A percentile compares a stretch with the other conserved stretches of the same genome.
Evolutionary conservation across 2,329 filamentous ascomycete species (phyloP).

Genomic region (Fusarium sp.): DNA sequence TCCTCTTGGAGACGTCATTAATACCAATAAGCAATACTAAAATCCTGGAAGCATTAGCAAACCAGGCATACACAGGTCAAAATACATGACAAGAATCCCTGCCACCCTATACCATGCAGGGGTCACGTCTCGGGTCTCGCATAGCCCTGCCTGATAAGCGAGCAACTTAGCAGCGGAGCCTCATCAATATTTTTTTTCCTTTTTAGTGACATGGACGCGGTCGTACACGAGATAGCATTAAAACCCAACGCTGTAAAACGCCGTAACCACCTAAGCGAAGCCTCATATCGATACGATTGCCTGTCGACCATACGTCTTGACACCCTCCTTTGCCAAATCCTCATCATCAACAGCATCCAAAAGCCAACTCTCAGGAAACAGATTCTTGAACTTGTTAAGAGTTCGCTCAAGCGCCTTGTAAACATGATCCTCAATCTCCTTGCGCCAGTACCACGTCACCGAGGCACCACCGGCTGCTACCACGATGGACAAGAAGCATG

Average conservation of each 20-base stretch:
- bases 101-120: not conserved
- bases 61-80: not conserved
- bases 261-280: not conserved
- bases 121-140: not conserved
- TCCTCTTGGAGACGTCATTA: not conserved
- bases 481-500: constrained; percentile 41
- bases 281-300: not conserved
- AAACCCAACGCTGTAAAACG: too few relatives aligned
- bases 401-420: too few relatives aligned
- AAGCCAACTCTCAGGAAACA: constrained; percentile 18
- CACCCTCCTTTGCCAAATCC: constrained; percentile 22
- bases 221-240: too few relatives aligned
- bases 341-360: constrained; percentile 30
- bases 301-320: constrained; percentile 14
- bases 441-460: constrained; percentile 19
- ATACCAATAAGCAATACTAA: not conserved
- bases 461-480: constrained; percentile 23
- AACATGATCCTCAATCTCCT: constrained; percentile 10
- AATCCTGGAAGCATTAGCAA: not conserved
- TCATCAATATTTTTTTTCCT: not conserved
- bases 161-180: not conserved
- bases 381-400: not conserved
- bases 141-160: not conserved
- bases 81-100: not conserved
- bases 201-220: too few relatives aligned